Evolutionary conservation across 2,329 filamentous ascomycete species (phyloP), one percentile per base, ranked within the genome.

Genomic region (Laburnicola sp.): DNA sequence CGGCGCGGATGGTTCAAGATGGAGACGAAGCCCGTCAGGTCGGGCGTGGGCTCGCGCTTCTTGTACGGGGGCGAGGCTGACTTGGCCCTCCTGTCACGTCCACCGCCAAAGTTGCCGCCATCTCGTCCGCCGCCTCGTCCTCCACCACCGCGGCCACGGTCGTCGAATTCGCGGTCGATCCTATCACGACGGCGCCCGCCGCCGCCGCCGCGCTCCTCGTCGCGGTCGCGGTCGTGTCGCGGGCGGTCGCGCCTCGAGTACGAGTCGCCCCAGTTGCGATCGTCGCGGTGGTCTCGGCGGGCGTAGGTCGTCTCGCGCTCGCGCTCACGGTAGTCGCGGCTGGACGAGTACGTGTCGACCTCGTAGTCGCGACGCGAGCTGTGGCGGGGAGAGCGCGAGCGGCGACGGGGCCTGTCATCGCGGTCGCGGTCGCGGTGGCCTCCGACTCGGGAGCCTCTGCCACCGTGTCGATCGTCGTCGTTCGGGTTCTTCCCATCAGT

Each of bases 1-100:
- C 94, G 88, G 63, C 95, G 87, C 80, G 92, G 94, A 65, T 93
- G 87, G 68, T 93, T 87, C 57, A 91, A 78, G 52, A 99, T 81
- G 3, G 91, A 84, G n/a, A 88, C 80, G 53, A 95, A 79, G 66
- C 95, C 86, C 53, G 92, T 95, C 69, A 99, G 79, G 73, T 99
- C 95, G 31, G 94, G 95, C 0, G 94, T 99, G 6, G 94, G 91
- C 74, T 99, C 94, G 73, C 90, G 88, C 78, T 93, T 94, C 79
- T 95, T 95, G 6, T 86, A 85, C 26, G 89, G 63, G 6, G 70
- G 88, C 32, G 91, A 89, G 38, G 87, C 88, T 16, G 87, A 84
- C 66, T 89, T 96, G 62, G 89, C 86, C 64, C 85, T 86, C 58
- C 84, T 78, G 50, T 85, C 62, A 36, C 79, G 74, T 21, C 75